Evolutionary conservation across 2,329 filamentous ascomycete species (phyloP), one percentile per base, ranked within the genome.

Genomic region (Neophaeococcomyces aloes): DNA sequence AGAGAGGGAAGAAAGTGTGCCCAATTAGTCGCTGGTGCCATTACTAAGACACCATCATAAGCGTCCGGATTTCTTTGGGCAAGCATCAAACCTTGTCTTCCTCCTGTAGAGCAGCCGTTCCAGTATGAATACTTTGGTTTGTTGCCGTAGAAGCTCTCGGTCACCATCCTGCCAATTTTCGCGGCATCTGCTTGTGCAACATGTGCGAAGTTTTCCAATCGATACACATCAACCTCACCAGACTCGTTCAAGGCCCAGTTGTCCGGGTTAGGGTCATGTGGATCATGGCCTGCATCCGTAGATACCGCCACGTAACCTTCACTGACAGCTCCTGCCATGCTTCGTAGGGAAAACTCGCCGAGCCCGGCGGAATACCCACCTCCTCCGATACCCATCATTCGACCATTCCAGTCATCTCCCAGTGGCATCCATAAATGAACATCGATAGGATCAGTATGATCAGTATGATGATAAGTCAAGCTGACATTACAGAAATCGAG

Each of bases 51-150:
- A 2, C 55, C 55, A 34, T 57, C 53, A 19, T 53, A 58, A 13
- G 49, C 41, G 2, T 37, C 38, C 0, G 56, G 55, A 18, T 56
- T 49, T 7, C 44, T 18, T 21, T 23, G 54, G 43, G 1, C 67
- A 5, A 69, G 67, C 38, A 71, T 72, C 30, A 76, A 60, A 2
- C 74, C 76, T 61, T 79, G 72, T 0, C 75, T 64, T 1, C 77
- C 75, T 3, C 77, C 76, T 0, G 74, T 70, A 0, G 73, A 78
- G 53, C 76, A 79, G 4, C 76, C 76, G 2, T 70, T 53, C 48
- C 71, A 78, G 57, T 79, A 79, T 3, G 38, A 43, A 21, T 35
- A 15, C 7, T 40, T 43, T 13, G 44, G 44, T 5, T 31, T 11
- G n/a, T 48, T 23, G n/a, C 38, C 38, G 23, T 49, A 49, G 29